Conservation (phyloP, 139 green algal species). For the Chlamydomonas eustigma region DNA sequence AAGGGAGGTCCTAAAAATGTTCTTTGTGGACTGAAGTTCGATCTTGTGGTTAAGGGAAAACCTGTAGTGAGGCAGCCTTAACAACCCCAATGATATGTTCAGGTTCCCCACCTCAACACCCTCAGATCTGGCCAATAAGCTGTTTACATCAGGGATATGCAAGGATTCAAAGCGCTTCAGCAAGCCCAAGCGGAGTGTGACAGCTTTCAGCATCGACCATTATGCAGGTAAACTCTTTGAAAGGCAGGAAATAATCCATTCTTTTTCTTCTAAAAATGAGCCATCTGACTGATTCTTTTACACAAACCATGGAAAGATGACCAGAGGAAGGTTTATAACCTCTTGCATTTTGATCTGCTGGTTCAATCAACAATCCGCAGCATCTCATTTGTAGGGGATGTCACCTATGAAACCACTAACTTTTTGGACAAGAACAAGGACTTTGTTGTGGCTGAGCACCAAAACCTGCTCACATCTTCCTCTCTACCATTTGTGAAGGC, state of each 20-base stretch:
- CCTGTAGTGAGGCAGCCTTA: too few relatives aligned
- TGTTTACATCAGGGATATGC: slow-evolving; percentile 64
- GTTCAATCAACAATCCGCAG: too few relatives aligned
- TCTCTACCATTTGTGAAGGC: slow-evolving; percentile 52
- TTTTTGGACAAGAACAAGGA: slow-evolving; percentile 73
- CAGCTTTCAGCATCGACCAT: slow-evolving; percentile 92
- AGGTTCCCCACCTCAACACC: slow-evolving; percentile 37
- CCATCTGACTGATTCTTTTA: too few relatives aligned
- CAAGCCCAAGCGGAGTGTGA: slow-evolving; percentile 80
- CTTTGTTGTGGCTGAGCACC: slow-evolving; percentile 96
- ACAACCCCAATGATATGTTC: too few relatives aligned
- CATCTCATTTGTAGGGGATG: slow-evolving; percentile 40
- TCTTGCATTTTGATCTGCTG: too few relatives aligned
- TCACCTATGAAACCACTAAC: slow-evolving; percentile 74
- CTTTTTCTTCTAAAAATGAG: too few relatives aligned
- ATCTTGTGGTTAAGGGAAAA: too few relatives aligned
- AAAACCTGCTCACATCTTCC: slow-evolving; percentile 74
- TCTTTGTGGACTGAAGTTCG: too few relatives aligned
- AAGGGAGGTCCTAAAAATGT: too few relatives aligned
- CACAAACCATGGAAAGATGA: too few relatives aligned
- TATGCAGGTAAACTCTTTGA: slow-evolving; percentile 72
- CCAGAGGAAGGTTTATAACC: too few relatives aligned
- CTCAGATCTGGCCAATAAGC: slow-evolving; percentile 57
- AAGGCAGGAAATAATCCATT: too few relatives aligned
- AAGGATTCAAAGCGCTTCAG: slow-evolving; percentile 67